Percentiles rank a stretch among this genome's conserved stretches.
phyloP scores from a whole-genome alignment of 768 basidiomycete species.

The Nevesoporus exiguus region DNA sequence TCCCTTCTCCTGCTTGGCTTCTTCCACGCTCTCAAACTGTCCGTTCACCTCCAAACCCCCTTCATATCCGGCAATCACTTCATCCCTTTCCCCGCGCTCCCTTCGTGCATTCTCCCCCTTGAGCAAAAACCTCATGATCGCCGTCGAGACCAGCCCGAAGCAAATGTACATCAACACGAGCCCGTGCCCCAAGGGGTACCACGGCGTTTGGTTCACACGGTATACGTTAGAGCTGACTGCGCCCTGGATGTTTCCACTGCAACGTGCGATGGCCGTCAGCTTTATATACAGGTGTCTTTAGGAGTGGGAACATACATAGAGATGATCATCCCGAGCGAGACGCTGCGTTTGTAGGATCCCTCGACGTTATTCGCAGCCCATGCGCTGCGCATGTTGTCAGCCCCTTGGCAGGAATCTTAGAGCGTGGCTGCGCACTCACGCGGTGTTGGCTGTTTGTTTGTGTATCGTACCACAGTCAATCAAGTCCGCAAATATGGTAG shows the following conservation, averaged over 20 bases:
- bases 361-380: constrained; percentile 71
- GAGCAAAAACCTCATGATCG: constrained; percentile 40
- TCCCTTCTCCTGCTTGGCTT: constrained; percentile 67
- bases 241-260: constrained; percentile 69
- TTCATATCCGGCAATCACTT: constrained; percentile 47
- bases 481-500: neutral
- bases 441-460: constrained; percentile 48
- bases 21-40: constrained; percentile 52
- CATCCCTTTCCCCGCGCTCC: constrained; percentile 65
- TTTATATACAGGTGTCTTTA: neutral
- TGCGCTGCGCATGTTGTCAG: constrained; percentile 31
- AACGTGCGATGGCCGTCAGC: neutral
- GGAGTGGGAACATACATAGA: constrained; percentile 43
- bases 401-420: neutral
- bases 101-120: constrained; percentile 61
- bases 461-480: neutral
- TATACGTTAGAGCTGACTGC: constrained; percentile 80
- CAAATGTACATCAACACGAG: constrained; percentile 72
- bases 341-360: constrained; percentile 73
- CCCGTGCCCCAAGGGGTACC: constrained; percentile 60
- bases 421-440: constrained; percentile 35
- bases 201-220: constrained; percentile 60
- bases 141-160: constrained; percentile 52
- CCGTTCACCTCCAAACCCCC: constrained; percentile 49
- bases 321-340: constrained; percentile 67